A percentile compares a stretch with the other conserved stretches of the same genome.
Evolutionary conservation across 108 stramenopile genomes (phyloP).

Genomic region (Skeletonema grethae): DNA sequence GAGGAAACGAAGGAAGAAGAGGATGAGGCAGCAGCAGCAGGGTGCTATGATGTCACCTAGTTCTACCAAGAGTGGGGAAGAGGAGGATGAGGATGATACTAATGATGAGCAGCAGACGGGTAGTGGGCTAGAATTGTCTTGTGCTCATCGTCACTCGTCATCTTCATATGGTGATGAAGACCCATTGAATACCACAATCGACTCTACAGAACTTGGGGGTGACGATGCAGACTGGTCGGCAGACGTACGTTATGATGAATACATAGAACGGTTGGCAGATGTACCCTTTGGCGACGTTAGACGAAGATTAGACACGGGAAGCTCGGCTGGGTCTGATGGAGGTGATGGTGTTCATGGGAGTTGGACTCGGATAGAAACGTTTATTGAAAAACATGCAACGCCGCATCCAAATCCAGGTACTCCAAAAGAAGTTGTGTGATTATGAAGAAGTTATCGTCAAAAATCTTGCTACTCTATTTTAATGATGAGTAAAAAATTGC

Average conservation of each 20-base stretch:
- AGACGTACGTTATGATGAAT: neutral
- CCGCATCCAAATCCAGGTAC: neutral
- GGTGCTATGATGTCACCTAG: conserved; percentile 14
- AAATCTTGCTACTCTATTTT: too few relatives aligned
- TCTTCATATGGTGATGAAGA: conserved; percentile 4
- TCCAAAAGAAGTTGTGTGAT: neutral
- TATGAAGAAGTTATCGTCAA: neutral
- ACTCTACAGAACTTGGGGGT: neutral
- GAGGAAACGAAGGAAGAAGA: conserved; percentile 19
- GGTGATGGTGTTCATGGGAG: conserved; percentile 12
- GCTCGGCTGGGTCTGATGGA: conserved; percentile 8
- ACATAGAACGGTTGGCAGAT: neutral
- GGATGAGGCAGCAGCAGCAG: conserved; percentile 12
- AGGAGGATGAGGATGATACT: conserved; percentile 4
- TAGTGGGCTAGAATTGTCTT: conserved; percentile 4
- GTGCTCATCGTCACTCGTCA: neutral
- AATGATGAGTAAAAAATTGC: too few relatives aligned
- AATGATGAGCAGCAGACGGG: neutral
- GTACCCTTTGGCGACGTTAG: neutral
- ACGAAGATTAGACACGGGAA: conserved; percentile 14
- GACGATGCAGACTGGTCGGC: neutral
- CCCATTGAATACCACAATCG: neutral
- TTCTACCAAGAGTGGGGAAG: conserved; percentile 5
- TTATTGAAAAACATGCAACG: conserved; percentile 14
- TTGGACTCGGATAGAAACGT: conserved; percentile 28